phyloP scores from a whole-genome alignment of 192 early-diverging fungal species.

The Coemansia sp. region DNA sequence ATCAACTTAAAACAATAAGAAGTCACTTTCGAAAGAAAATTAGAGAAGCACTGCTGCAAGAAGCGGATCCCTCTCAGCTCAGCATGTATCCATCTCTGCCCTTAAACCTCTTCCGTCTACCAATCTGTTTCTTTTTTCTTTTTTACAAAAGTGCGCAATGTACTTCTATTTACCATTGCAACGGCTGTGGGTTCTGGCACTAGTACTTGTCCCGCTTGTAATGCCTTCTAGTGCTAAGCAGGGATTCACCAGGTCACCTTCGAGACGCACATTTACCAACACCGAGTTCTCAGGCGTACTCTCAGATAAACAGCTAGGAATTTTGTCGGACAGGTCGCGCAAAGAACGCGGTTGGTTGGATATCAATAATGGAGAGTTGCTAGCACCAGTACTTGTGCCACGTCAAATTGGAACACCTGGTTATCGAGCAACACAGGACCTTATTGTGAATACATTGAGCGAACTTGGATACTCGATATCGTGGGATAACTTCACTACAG shows the following conservation, averaged over 20 bases:
- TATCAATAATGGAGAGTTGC: slow-evolving; percentile 56
- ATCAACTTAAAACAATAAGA: too few relatives aligned
- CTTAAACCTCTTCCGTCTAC: neutral
- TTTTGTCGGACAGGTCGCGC: slow-evolving; percentile 14
- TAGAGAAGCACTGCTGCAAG: too few relatives aligned
- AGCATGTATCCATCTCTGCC: too few relatives aligned
- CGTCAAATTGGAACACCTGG: slow-evolving; percentile 76
- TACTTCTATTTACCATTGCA: neutral
- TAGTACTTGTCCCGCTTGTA: neutral
- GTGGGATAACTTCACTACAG: slow-evolving; percentile 69
- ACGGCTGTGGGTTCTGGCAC: neutral
- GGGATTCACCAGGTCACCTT: neutral
- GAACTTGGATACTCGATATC: slow-evolving; percentile 79
- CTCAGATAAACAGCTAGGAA: slow-evolving; percentile 30
- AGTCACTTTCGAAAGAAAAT: too few relatives aligned
- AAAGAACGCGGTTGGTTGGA: slow-evolving; percentile 36
- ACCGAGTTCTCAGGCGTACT: slow-evolving; percentile 30
- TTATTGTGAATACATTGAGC: slow-evolving; percentile 65
- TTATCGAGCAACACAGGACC: slow-evolving; percentile 67
- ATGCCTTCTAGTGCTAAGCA: neutral
- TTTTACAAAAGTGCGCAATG: neutral
- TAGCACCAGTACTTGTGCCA: slow-evolving; percentile 73
- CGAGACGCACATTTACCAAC: slow-evolving; percentile 28
- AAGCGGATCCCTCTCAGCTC: too few relatives aligned
- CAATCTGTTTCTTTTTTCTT: neutral